These are phyloP conservation scores for Kuraishia piskuri DNA, from an alignment of 805 yeast species.

Conservation along the genomic window DNA sequence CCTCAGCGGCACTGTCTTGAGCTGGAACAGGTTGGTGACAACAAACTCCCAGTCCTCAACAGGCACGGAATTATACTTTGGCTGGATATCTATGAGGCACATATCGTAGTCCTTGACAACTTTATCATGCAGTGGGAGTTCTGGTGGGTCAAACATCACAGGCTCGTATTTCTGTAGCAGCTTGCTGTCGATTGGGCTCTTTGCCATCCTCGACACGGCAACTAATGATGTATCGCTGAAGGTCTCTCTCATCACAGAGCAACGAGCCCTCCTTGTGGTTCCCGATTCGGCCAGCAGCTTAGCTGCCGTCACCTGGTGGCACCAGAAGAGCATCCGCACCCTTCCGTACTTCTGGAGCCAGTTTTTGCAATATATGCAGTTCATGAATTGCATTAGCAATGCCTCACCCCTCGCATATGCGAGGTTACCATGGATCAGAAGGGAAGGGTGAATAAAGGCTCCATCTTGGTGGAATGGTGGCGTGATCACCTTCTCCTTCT, in stretches of 20 bases:
- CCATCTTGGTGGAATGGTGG: constrained; percentile 25
- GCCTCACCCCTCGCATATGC: constrained; percentile 46
- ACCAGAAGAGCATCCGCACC: constrained; percentile 67
- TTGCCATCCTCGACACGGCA: constrained; percentile 29
- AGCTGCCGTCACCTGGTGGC: constrained; percentile 49
- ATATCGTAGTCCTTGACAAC: constrained; percentile 11
- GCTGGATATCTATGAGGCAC: constrained; percentile 22
- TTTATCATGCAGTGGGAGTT: background rate
- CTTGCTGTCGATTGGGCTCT: background rate
- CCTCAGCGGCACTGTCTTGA: constrained; percentile 28
- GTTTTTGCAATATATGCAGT: constrained; percentile 56
- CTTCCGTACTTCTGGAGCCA: constrained; percentile 66
- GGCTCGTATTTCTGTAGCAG: background rate
- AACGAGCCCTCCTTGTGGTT: constrained; percentile 44
- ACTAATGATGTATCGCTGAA: constrained; percentile 50
- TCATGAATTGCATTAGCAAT: constrained; percentile 65
- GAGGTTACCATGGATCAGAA: constrained; percentile 21
- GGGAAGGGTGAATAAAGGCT: constrained; percentile 22
- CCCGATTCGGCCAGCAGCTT: constrained; percentile 55
- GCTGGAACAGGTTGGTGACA: constrained; percentile 46
- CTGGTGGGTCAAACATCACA: background rate
- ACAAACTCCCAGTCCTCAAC: constrained; percentile 61
- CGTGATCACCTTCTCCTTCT: constrained; percentile 32
- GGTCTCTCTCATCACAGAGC: constrained; percentile 56
- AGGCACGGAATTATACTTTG: constrained; percentile 18